Base-by-base conservation (phyloP, 2,329 filamentous ascomycete species). In the Aspergillus brunneoviolaceus region DNA sequence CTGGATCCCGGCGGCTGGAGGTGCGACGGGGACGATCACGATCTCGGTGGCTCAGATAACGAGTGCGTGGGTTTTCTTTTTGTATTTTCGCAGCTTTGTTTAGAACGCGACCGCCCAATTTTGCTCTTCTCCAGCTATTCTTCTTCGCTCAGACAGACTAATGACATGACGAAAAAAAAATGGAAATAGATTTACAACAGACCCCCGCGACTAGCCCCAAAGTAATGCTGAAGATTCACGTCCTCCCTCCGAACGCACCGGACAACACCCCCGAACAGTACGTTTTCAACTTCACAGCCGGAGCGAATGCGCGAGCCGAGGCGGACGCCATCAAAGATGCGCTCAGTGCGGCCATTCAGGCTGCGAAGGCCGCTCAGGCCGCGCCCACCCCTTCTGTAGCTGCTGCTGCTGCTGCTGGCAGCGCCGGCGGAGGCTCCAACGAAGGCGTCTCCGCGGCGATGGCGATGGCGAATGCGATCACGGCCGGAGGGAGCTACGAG, bases 211-310 rank as follows among this genome's bases (percentile, higher is more conserved):
- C 83, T n/a, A 88, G 87, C 39, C 82, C 92, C 19, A 97, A 96
- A 81, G 92, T 96, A 56, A 96, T 96, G 84, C 84, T 98, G 61
- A 96, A 95, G 76, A 89, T 99, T 58, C 91, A 97, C 68, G 89
- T 89, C 63, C 89, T 92, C 73, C 77, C 85, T 48, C 77, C 85
- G 23, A 70, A 73, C 39, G 60, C 70, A 16, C 67, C 72, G 3
- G 67, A 69, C 11, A 69, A 61, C 5, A 64, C 70, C 3, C 80
- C 90, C 19, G 84, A 88, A 50, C 85, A 87, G 57, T 91, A 96
- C 73, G 86, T 94, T 52, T 97, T 99, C 75, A 89, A 90, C 65
- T 98, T 99, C 78, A 96, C 92, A 60, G 92, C 92, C 2, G 77
- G 85, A 12, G 79, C 84, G 23, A 85, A 90, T 66, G 91, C 94